phyloP scores from a whole-genome alignment of 306 rosid species.

The Dicorynia guianensis region DNA sequence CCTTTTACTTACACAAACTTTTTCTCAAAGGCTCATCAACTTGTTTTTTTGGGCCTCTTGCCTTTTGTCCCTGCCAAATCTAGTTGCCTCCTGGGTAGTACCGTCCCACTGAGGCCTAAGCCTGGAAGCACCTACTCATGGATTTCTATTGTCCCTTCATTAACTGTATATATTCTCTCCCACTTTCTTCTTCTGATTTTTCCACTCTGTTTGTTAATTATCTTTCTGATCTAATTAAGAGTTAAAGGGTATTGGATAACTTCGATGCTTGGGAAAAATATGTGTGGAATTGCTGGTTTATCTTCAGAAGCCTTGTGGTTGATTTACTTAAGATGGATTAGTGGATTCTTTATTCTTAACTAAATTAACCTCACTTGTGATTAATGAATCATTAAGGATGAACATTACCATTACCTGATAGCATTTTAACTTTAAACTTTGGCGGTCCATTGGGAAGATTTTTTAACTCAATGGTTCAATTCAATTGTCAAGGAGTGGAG shows the following conservation, averaged over 20 bases:
- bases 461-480: not conserved
- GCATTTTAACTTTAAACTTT: not conserved
- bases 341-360: no score
- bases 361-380: no score
- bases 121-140: not conserved
- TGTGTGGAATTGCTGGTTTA: no score
- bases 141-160: not conserved
- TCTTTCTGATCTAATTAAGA: no score
- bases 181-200: not conserved
- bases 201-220: no score
- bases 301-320: no score
- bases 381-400: no score
- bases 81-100: not conserved
- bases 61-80: constrained; percentile 23
- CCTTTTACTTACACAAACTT: constrained; percentile 17
- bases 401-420: no score
- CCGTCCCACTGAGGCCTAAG: not conserved
- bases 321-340: no score
- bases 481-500: not conserved
- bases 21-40: not conserved
- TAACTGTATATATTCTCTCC: not conserved
- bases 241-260: no score
- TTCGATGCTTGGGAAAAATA: no score
- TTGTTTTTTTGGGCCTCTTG: constrained; percentile 23
- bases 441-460: not conserved